Base-by-base conservation (phyloP, 257 asterid genomes). In the Leonotis leonurus region DNA sequence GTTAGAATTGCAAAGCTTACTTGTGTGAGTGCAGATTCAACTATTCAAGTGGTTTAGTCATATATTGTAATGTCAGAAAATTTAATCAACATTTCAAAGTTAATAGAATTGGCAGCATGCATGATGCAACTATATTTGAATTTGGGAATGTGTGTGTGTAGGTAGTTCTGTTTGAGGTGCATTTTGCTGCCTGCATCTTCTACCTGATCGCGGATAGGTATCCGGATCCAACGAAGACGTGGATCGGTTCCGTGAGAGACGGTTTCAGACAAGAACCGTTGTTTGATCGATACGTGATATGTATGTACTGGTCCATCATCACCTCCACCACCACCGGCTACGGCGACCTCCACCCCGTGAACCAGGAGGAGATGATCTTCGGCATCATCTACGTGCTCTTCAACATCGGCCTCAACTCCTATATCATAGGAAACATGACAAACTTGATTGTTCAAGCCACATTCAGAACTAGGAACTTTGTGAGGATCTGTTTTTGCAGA, bases 341-440 rank as follows among this genome's bases (percentile, higher is more conserved):
- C 59, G 96, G 96, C 24, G 96, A 88, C 77, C 10, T 83, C 13
- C 96, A 88, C 45, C 83, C 96, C 9, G 87, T 83, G 36, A 78
- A 75, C 67, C 68, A 70, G 36, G 37, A 22, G 10, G 96, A 88
- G 80, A 88, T 73, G 86, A 21, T 85, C 68, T 88, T 81, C 18
- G 72, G 39, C 78, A 71, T 81, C 53, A 48, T 83, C 66, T 88
- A 70, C 72, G 79, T 88, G 79, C 60, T 88, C 22, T 80, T 88
- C 73, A 77, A 85, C 78, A 81, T 88, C 4, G 91, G 87, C n/a
- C 71, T 88, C 57, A 76, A 81, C 21, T 77, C 96, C 1, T 88
- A 88, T 64, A 64, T 88, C 68, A 81, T 88, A 50, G 96, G 96
- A 40, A 88, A 88, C 79, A 85, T 88, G 94, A 88, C 96, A 69